Conservation (phyloP, 1,284 basidiomycete genomes). For the Sanguinoderma infundibulare region DNA sequence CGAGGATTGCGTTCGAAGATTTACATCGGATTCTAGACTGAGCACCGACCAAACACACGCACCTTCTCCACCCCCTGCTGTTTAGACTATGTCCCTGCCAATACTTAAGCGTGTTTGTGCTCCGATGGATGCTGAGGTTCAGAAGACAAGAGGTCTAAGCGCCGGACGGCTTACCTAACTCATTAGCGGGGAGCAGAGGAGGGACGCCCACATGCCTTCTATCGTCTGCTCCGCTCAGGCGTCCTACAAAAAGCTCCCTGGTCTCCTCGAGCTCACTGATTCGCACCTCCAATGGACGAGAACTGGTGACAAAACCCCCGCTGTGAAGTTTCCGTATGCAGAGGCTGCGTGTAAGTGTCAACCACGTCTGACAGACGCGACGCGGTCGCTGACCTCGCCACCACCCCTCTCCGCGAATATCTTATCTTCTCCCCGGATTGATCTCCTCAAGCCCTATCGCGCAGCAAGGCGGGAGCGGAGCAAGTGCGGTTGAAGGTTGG, state of each 20-base stretch:
- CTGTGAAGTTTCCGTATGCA: constrained; percentile 61
- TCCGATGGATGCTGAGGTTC: too few species aligned
- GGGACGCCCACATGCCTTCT: constrained; percentile 49
- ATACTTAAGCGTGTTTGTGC: too few species aligned
- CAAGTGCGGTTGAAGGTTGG: constrained; percentile 78
- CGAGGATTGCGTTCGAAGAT: too few species aligned
- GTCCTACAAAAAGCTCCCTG: constrained; percentile 79
- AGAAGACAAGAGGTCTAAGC: too few species aligned
- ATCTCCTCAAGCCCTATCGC: constrained; percentile 42
- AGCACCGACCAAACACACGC: too few species aligned
- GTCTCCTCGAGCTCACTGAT: constrained; percentile 71
- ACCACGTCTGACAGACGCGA: constrained; percentile 14
- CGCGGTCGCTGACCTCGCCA: constrained; percentile 10
- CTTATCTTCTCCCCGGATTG: background rate
- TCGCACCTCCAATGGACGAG: constrained; percentile 75
- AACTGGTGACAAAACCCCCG: constrained; percentile 62
- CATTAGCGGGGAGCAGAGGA: constrained; percentile 21
- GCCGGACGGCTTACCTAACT: constrained; percentile 36
- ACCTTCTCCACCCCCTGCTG: too few species aligned
- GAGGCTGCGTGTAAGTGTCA: constrained; percentile 65
- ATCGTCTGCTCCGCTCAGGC: constrained; percentile 71
- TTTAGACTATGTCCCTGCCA: too few species aligned
- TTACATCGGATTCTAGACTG: too few species aligned
- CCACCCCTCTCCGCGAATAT: background rate
- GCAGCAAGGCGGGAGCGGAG: constrained; percentile 78